These are phyloP conservation scores for Picochlorum costavermella DNA, from an alignment of 139 green algal genomes.

Conservation along the genomic window DNA sequence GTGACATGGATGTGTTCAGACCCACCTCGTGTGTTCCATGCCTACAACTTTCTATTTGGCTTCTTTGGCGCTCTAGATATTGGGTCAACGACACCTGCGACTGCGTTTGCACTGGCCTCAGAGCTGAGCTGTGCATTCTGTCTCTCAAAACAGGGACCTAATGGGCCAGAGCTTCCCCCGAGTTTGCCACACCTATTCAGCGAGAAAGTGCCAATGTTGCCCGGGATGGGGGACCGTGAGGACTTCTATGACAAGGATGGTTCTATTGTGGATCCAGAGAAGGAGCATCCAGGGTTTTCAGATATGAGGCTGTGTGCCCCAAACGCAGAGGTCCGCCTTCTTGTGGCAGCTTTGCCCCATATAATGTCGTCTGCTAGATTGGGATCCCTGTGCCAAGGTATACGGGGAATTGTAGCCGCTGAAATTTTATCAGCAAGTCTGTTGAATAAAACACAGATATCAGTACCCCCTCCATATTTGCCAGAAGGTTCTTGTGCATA, in stretches of 20 bases:
- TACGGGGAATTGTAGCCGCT: constrained; percentile 64
- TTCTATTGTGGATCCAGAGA: constrained; percentile 6
- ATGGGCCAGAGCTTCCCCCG: constrained; percentile 21
- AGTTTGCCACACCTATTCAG: constrained; percentile 41
- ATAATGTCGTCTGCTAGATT: constrained; percentile 27
- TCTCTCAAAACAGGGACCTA: constrained; percentile 12
- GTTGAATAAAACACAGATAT: constrained; percentile 8
- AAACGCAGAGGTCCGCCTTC: constrained; percentile 66
- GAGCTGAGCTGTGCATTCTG: constrained; percentile 29
- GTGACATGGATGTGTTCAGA: neutral
- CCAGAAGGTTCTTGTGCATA: constrained; percentile 45
- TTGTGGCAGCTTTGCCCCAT: constrained; percentile 37
- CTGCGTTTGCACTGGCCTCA: constrained; percentile 57
- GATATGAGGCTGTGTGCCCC: constrained; percentile 67
- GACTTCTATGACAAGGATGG: neutral
- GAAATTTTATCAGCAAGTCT: constrained; percentile 38
- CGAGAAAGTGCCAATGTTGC: constrained; percentile 33
- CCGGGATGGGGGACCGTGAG: constrained; percentile 45
- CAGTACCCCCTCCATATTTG: constrained; percentile 53
- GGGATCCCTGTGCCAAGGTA: constrained; percentile 56
- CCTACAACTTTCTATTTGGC: constrained; percentile 49
- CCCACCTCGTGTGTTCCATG: constrained; percentile 30
- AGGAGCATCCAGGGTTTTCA: constrained; percentile 50
- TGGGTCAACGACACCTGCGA: constrained; percentile 26
- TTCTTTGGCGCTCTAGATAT: constrained; percentile 55